A percentile compares a stretch with the other conserved stretches of the same genome.
Conservation (phyloP, 2,329 filamentous ascomycete species). For the Epichloe scottii region DNA sequence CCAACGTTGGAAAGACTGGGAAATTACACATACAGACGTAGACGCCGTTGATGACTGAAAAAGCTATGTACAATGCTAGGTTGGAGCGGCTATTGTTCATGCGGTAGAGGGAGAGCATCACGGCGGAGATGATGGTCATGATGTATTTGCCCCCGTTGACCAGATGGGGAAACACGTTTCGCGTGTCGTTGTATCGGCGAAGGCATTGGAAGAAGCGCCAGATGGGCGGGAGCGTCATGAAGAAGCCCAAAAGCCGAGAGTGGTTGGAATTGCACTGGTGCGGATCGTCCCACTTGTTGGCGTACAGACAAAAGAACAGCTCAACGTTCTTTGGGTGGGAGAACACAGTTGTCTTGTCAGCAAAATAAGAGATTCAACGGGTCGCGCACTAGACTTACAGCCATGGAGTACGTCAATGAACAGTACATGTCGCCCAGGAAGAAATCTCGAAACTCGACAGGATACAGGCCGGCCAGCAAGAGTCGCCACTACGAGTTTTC, state of each 20-base stretch:
- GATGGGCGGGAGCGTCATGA: constrained; percentile 69
- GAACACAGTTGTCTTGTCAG: not conserved
- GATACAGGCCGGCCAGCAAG: constrained; percentile 72
- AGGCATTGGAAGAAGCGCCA: constrained; percentile 88
- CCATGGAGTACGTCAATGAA: constrained; percentile 80
- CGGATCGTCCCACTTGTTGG: constrained; percentile 62
- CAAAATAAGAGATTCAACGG: not conserved
- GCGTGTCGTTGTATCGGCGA: constrained; percentile 76
- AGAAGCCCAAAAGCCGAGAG: constrained; percentile 75
- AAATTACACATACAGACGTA: constrained; percentile 50
- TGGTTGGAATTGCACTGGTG: constrained; percentile 72
- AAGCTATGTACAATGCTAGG: constrained; percentile 64
- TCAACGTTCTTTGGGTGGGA: constrained; percentile 56
- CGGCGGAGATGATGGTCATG: constrained; percentile 69
- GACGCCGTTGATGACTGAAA: constrained; percentile 68
- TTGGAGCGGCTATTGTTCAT: constrained; percentile 46
- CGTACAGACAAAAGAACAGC: constrained; percentile 89
- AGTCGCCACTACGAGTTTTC: constrained; percentile 56
- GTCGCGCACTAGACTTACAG: constrained; percentile 41
- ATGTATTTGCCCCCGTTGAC: constrained; percentile 87
- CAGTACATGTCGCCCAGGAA: constrained; percentile 97
- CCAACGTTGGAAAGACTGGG: no score
- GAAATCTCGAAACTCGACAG: constrained; percentile 94
- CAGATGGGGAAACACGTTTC: constrained; percentile 81
- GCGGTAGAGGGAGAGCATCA: constrained; percentile 72